Percentiles rank a stretch among this genome's conserved stretches.
These are phyloP conservation scores for Metschnikowia cerradonensis DNA, from an alignment of 805 yeast genomes.

Conservation along the genomic window DNA sequence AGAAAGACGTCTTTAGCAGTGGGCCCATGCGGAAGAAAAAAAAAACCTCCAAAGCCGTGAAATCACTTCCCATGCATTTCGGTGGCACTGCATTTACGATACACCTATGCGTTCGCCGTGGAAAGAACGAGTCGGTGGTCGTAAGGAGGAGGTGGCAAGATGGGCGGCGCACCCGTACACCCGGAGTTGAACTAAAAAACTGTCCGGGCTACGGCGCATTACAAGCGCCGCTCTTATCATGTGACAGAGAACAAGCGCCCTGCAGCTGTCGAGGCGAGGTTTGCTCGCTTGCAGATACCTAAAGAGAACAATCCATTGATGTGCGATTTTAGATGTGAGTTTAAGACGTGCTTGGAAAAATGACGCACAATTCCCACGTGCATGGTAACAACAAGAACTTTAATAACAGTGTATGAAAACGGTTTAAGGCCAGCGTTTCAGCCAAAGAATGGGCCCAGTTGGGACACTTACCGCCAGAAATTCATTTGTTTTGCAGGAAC, in stretches of 20 bases:
- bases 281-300: background rate
- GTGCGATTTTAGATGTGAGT: background rate
- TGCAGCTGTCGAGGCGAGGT: background rate
- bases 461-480: background rate
- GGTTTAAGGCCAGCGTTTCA: no score
- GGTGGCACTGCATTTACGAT: background rate
- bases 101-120: background rate
- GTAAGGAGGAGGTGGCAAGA: background rate
- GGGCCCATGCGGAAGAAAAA: background rate
- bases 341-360: background rate
- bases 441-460: background rate
- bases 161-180: background rate
- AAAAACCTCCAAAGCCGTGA: background rate
- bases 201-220: background rate
- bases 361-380: background rate
- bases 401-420: background rate
- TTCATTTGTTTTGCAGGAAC: background rate
- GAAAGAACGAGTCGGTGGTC: background rate
- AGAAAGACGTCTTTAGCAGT: background rate
- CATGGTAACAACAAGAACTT: background rate
- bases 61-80: background rate
- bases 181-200: background rate
- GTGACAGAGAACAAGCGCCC: background rate
- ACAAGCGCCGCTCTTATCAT: conserved; percentile 3
- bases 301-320: background rate